phyloP scores from a whole-genome alignment of 2,329 filamentous ascomycete species.

The Pseudogymnoascus sp. region DNA sequence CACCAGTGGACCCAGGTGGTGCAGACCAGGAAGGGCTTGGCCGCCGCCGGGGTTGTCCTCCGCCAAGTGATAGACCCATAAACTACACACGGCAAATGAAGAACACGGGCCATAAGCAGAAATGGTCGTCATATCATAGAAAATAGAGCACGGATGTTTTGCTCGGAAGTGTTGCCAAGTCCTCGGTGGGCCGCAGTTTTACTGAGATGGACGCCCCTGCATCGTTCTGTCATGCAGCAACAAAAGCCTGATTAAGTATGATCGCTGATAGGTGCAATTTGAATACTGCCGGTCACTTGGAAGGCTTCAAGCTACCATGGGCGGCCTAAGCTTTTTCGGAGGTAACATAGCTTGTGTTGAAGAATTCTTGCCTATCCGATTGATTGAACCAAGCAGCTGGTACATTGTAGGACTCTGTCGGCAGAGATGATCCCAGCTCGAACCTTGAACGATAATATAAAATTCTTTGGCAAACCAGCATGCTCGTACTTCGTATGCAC shows the following conservation, averaged over 20 bases:
- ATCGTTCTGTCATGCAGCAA: not conserved
- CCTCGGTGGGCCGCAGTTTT: too few relatives aligned
- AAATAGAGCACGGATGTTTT: not conserved
- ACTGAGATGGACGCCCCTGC: not conserved
- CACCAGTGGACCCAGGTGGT: not conserved
- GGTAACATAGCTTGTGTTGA: not conserved
- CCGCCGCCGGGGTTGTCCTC: not conserved
- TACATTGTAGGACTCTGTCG: not conserved
- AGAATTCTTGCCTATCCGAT: not conserved
- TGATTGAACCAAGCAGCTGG: not conserved
- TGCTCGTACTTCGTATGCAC: not conserved
- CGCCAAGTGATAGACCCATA: constrained; percentile 2
- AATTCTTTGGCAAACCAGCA: not conserved
- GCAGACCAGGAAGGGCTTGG: not conserved
- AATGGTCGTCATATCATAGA: not conserved
- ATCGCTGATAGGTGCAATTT: constrained; percentile 4
- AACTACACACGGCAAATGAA: not conserved
- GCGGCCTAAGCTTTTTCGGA: not conserved
- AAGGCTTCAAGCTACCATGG: not conserved
- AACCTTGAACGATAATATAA: not conserved
- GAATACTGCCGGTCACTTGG: not conserved
- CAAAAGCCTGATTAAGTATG: not conserved
- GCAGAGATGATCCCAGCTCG: not conserved
- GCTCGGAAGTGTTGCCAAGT: not conserved
- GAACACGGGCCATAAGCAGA: not conserved